Evolutionary conservation across 2,329 filamentous ascomycete genomes (phyloP).

Genomic region (Graphilbum ipis-grandicollis): DNA sequence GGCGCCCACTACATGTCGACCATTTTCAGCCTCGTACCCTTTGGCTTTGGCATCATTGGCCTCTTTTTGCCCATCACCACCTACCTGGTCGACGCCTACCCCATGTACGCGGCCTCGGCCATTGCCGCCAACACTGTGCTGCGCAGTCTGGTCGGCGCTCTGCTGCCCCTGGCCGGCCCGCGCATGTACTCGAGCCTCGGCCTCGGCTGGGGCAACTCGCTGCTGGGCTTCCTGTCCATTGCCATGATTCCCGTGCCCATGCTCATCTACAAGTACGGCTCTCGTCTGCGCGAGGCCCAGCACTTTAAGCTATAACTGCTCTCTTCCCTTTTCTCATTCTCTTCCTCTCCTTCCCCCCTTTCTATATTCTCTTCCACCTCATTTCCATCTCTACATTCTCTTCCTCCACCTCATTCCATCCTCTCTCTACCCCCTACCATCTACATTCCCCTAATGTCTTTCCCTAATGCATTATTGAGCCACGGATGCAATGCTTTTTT

Average conservation of each 20-base stretch:
- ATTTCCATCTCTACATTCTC: too few relatives aligned
- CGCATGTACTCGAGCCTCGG: conserved; percentile 38
- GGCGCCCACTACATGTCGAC: conserved; percentile 9
- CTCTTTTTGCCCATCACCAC: conserved; percentile 16
- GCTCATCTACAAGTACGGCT: conserved; percentile 35
- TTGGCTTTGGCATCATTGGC: conserved; percentile 16
- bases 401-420: too few relatives aligned
- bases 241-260: conserved; percentile 33
- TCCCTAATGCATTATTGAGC: too few relatives aligned
- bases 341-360: too few relatives aligned
- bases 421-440: too few relatives aligned
- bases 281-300: conserved; percentile 8
- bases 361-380: too few relatives aligned
- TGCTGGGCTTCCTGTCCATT: conserved; percentile 25
- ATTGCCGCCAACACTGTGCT: conserved; percentile 44
- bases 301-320: background rate
- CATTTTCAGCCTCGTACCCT: conserved; percentile 12
- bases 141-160: conserved; percentile 32
- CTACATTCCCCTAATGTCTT: too few relatives aligned
- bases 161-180: conserved; percentile 38
- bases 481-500: too few relatives aligned
- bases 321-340: background rate
- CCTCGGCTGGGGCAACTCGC: conserved; percentile 23
- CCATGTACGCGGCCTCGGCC: conserved; percentile 37
- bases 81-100: conserved; percentile 45